Conservation (phyloP, 495 filamentous ascomycete genomes). For the Amniculicola lignicola region DNA sequence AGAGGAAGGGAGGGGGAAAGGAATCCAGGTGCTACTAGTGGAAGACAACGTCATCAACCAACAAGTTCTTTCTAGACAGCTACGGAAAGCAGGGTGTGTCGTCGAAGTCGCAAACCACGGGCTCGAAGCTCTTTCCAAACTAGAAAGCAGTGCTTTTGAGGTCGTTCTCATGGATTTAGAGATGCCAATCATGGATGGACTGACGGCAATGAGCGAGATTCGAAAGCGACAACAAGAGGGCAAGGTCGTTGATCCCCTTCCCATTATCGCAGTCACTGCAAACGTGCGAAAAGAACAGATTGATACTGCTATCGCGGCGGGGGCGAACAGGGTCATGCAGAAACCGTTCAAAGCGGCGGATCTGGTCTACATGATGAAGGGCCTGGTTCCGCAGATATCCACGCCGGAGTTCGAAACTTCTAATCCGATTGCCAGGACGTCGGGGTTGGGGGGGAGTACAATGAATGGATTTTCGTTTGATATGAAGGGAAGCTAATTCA, state of each 20-base stretch:
- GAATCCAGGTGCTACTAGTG: conserved; percentile 21
- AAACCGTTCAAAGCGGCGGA: conserved; percentile 28
- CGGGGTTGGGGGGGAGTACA: no score
- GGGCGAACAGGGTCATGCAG: conserved; percentile 47
- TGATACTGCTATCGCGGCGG: conserved; percentile 59
- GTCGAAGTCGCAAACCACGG: conserved; percentile 70
- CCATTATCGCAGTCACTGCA: conserved; percentile 74
- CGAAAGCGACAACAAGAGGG: conserved; percentile 53
- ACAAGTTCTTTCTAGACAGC: conserved; percentile 60
- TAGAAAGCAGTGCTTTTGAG: conserved; percentile 46
- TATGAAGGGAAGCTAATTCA: no score
- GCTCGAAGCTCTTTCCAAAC: conserved; percentile 61
- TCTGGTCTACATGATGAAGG: conserved; percentile 26
- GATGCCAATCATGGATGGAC: conserved; percentile 80
- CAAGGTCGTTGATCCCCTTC: conserved; percentile 54
- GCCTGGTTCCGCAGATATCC: conserved; percentile 10
- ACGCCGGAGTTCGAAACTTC: no score
- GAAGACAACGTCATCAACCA: conserved; percentile 64
- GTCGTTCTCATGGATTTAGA: conserved; percentile 80
- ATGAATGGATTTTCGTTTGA: no score
- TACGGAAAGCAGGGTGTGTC: conserved; percentile 60
- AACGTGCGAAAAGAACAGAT: conserved; percentile 70
- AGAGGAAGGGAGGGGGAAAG: no score
- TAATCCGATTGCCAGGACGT: no score
- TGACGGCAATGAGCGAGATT: conserved; percentile 63